A percentile compares a stretch with the other conserved stretches of the same genome.
Evolutionary conservation across 1,284 basidiomycete species (phyloP).

Genomic region (Rhizoctonia solani): DNA sequence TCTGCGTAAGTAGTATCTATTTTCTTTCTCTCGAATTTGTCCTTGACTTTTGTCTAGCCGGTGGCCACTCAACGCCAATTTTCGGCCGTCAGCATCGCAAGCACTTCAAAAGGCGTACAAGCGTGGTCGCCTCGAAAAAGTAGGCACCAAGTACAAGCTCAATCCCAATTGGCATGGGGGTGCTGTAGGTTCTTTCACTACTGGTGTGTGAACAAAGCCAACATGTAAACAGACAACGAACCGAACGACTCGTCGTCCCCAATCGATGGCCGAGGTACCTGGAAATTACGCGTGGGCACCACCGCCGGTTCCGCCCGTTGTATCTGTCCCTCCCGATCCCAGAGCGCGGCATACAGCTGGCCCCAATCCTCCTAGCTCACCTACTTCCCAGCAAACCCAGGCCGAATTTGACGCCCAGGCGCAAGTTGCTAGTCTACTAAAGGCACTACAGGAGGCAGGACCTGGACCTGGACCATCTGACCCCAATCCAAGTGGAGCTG

Average conservation of each 20-base stretch:
- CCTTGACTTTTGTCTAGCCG: conserved; percentile 43
- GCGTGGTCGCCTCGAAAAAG: conserved; percentile 74
- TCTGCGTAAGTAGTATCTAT: conserved; percentile 10
- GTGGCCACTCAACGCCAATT: conserved; percentile 83
- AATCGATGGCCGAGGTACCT: conserved; percentile 30
- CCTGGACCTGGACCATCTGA: neutral
- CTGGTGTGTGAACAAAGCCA: neutral
- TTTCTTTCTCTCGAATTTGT: neutral
- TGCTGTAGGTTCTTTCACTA: conserved; percentile 55
- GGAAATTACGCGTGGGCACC: conserved; percentile 32
- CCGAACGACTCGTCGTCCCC: conserved; percentile 28
- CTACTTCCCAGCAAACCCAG: neutral
- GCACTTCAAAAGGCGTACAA: conserved; percentile 80
- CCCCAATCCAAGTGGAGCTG: neutral
- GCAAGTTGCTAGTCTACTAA: conserved; percentile 23
- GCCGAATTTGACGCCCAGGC: conserved; percentile 29
- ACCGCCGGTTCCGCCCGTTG: conserved; percentile 27
- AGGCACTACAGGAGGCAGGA: conserved; percentile 10
- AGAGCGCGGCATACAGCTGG: neutral
- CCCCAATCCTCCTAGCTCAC: neutral
- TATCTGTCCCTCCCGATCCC: conserved; percentile 28
- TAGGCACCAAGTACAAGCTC: conserved; percentile 65
- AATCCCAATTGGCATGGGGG: conserved; percentile 79
- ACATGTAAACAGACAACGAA: conserved; percentile 6
- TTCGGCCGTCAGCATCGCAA: conserved; percentile 80